Base-by-base conservation (phyloP, 768 basidiomycete species). In the Tubosaeta sp. region DNA sequence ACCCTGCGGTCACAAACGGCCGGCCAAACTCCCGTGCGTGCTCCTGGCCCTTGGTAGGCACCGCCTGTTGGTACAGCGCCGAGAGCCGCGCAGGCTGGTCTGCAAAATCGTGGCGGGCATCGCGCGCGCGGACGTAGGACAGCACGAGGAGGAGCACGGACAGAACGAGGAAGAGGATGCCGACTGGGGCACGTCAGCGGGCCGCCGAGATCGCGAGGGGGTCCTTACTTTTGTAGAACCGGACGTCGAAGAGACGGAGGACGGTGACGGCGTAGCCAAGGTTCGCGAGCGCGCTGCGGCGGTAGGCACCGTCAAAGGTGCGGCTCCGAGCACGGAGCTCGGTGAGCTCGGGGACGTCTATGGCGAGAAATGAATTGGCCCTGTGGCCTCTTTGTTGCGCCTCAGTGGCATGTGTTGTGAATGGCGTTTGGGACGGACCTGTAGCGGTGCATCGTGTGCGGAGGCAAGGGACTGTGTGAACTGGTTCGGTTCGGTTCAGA, bases 241-340 rank as follows among this genome's bases (percentile, higher is more conserved):
- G 71, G 29, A 63, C 61, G 60, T 91, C 86, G 57, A 93, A 94
- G n/a, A 93, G 76, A 41, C 88, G 81, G 10, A 93, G 72, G 47
- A 92, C 79, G 0, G 87, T 77, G 48, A 91, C 66, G 1, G 86
- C 77, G 60, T 87, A 90, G 0, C 87, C 85, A 2, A 94, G 74
- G 50, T 82, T 81, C 13, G 82, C 81, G 9, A 93, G 73, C 0
- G 89, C 89, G 0, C 83, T 86, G 24, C 90, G 81, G 34, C 76
- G 77, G 67, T 92, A 92, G 13, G 90, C 87, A 14, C 88, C 90
- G 46, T 91, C 80, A 61, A 90, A 91, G 0, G 90, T 93, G 36
- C 90, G 76, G 57, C 88, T 83, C 25, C 89, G 76, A 1, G 90
- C 90, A 13, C 90, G 78, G 16, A 93, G 68, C 63, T 93, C 90